Evolutionary conservation across 75 land plant genomes (phyloP), one percentile per base, ranked within the genome.

Genomic region (Cryptomeria japonica): DNA sequence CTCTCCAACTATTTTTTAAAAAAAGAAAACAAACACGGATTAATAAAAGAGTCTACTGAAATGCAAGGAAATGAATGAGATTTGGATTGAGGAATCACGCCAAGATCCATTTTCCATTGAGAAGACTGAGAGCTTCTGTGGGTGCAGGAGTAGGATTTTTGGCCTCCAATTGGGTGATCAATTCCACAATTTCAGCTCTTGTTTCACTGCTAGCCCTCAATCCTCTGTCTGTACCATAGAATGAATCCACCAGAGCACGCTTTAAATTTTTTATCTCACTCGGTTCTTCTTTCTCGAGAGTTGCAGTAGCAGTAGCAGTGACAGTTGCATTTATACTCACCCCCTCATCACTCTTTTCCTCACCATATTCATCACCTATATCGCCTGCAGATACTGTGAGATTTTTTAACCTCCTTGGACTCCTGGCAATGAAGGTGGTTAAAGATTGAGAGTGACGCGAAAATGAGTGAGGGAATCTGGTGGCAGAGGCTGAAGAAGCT

Each of bases 31-130:
- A 34, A 75, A 31, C 19, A n/a, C 77, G 34, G 1, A 64, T 28
- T 13, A 32, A 75, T 31, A 34, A 82, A 82, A 82, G 13, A 82
- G 11, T 42, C 28, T 8, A 1, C 46, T 47, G 22, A 28, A 41
- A 42, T 41, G 25, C 19, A 82, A 82, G 49, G 31, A 41, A 64
- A 82, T 41, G 6, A 82, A 42, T 82, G 49, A 82, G 84, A 82
- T 41, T 8, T 9, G 42, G 49, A 46, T 44, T 41, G 38, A 42
- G 84, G 37, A 93, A 93, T 87, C 92, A 98, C 99, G 93, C 96
- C 2, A 98, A 89, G 80, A 98, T 95, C 99, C 99, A 98, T 89
- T 97, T 98, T 46, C 99, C 99, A 86, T 98, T 92, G 83, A 98
- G 97, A 46, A 97, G 93, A 49, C 86, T 68, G 55, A 95, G 87